Base-by-base conservation (phyloP, 306 rosid species). In the Phaseolus lunatus region DNA sequence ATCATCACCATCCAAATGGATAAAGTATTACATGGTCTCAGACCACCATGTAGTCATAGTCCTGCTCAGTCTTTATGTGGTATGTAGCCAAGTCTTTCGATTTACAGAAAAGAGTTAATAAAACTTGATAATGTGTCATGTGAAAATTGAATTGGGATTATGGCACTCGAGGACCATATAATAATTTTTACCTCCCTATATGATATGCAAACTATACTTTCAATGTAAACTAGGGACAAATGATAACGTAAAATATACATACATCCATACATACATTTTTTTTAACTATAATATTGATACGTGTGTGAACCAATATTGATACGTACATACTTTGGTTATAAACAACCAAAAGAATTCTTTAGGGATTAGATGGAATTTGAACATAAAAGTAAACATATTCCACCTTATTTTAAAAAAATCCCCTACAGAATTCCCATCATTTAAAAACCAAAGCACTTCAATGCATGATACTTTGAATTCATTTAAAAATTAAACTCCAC, bases 351-450 rank as follows among this genome's bases (percentile, higher is more conserved):
- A 65, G 27, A 65, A 44, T 67, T 33, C 41, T 5, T 14, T 0
- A 13, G 72, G 12, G 12, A 68, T 24, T 14, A 16, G 27, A 26
- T 27, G 27, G 74, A 69, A 69, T 69, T 48, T 16, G 59, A 69
- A 26, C 24, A 70, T 22, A 61, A 71, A 23, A 49, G 35, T 22
- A 37, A 16, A 49, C 4, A n/a, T 8, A 58, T 50, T 78, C 37
- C 54, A 57, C 66, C 43, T 61, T 61, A 29, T 29, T 61, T 61
- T 29, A 29, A 61, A 61, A 61, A 29, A 31, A 29, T 39, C 43
- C 29, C 67, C 2, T n/a, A 31, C 4, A 61, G 29, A 61, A 29
- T 61, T 29, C 23, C 43, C 67, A 31, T 61, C 6, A 29, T 61
- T 61, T 27, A 2, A 15, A 16, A 61, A 61, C 7, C 14, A 61